phyloP scores from a whole-genome alignment of 305 asterid species.

The Solanum hybrid region DNA sequence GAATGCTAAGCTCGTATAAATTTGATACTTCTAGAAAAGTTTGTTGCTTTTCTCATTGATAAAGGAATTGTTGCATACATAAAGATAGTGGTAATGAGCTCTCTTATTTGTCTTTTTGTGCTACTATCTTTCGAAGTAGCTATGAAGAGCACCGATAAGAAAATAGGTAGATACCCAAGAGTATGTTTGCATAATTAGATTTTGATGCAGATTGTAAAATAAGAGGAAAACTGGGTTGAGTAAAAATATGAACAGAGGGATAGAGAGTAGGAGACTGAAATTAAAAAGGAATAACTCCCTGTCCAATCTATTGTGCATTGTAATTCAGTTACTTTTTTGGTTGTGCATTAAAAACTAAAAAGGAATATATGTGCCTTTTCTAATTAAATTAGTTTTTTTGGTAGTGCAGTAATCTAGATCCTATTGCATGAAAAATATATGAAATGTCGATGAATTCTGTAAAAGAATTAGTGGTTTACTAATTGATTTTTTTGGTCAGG shows the following conservation, averaged over 20 bases:
- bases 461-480: not conserved
- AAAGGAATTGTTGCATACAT: not conserved
- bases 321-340: not conserved
- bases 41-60: not conserved
- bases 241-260: not conserved
- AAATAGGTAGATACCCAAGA: not conserved
- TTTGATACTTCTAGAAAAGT: not conserved
- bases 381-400: not conserved
- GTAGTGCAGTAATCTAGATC: not conserved
- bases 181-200: not conserved
- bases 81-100: not conserved
- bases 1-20: not conserved
- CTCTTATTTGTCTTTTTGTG: not conserved
- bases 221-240: not conserved
- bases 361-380: not conserved
- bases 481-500: not conserved
- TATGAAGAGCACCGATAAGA: not conserved
- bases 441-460: not conserved
- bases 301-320: not conserved
- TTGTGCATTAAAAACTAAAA: not conserved
- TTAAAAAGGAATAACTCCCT: not conserved
- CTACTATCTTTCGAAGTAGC: not conserved
- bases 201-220: not conserved
- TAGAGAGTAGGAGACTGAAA: not conserved
- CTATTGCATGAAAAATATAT: not conserved